Base-by-base conservation (phyloP, 169 alveolate species). In the Plasmodium fragile region DNA sequence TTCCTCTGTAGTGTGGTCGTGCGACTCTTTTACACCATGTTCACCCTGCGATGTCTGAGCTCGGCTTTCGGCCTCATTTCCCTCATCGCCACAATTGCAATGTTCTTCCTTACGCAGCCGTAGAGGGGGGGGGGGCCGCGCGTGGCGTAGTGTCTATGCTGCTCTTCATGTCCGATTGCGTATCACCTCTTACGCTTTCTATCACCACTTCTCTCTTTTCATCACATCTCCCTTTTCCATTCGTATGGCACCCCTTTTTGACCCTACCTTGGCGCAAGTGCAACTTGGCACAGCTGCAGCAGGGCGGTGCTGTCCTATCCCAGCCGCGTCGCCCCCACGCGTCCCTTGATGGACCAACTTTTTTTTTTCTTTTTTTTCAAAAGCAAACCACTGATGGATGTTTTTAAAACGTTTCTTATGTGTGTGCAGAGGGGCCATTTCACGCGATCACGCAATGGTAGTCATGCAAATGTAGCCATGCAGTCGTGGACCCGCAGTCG, bases 1-100 rank as follows among this genome's bases (percentile, higher is more conserved):
- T 75, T 85, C n/a, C 13, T 85, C 11, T 85, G 93, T n/a, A 85
- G 93, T 41, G 11, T 75, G 3, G 52, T 85, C 18, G 93, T 85
- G 2, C 22, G 18, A 10, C 22, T 53, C 11, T 85, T 72, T 13
- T 85, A 85, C 41, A 52, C 34, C 28, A 6, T 73, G 18, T 77
- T 85, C 22, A 73, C 73, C n/a, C 81, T 85, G 18, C 80, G 84
- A 2, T 85, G 70, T 45, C 8, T 85, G 30, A 85, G 93, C 43
- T 13, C 53, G 18, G 79, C 71, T 1, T 85, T 85, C 65, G 93
- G 93, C 18, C 4, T 75, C 30, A 30, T 85, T 49, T 85, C 93
- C 2, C 28, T 52, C 16, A 8, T 49, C 18, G 55, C 93, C 13
- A 73, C 93, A 1, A 18, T 85, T 34, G 16, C 41, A 8, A 55